These are phyloP conservation scores for Vigna hirtella DNA, from an alignment of 306 rosid species.

Conservation along the genomic window DNA sequence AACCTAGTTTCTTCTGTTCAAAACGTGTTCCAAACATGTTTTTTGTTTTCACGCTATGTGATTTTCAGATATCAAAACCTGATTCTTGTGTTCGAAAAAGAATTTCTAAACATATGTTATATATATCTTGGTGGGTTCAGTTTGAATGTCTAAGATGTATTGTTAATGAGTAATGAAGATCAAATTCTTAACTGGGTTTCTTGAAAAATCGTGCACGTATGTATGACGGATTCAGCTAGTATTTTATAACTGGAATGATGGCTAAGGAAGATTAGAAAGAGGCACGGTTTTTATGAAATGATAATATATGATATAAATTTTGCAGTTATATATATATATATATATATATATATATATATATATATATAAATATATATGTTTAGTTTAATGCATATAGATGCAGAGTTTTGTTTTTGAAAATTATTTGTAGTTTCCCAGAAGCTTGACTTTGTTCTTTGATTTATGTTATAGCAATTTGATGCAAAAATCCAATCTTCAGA, in stretches of 20 bases:
- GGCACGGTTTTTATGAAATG: background rate
- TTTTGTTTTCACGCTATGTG: too few relatives aligned
- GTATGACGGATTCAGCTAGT: slow-evolving; percentile 25
- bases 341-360: too few relatives aligned
- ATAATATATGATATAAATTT: background rate
- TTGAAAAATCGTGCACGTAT: background rate
- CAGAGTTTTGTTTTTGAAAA: background rate
- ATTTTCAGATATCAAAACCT: too few relatives aligned
- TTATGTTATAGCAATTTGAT: slow-evolving; percentile 1
- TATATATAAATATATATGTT: background rate
- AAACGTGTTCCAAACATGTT: too few relatives aligned
- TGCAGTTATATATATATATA: background rate
- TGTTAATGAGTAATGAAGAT: background rate
- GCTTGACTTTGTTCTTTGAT: background rate
- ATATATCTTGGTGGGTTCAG: too few relatives aligned
- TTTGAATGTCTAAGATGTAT: background rate
- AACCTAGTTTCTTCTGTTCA: background rate
- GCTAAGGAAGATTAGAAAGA: background rate
- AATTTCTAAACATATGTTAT: too few relatives aligned
- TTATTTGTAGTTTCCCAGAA: slow-evolving; percentile 8
- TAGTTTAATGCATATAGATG: slow-evolving; percentile 23
- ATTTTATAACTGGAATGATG: background rate
- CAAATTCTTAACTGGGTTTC: slow-evolving; percentile 1
- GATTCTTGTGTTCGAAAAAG: too few relatives aligned
- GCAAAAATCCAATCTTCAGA: background rate